Base-by-base conservation (phyloP, 2,329 filamentous ascomycete species). In the Talaromyces pinophilus region DNA sequence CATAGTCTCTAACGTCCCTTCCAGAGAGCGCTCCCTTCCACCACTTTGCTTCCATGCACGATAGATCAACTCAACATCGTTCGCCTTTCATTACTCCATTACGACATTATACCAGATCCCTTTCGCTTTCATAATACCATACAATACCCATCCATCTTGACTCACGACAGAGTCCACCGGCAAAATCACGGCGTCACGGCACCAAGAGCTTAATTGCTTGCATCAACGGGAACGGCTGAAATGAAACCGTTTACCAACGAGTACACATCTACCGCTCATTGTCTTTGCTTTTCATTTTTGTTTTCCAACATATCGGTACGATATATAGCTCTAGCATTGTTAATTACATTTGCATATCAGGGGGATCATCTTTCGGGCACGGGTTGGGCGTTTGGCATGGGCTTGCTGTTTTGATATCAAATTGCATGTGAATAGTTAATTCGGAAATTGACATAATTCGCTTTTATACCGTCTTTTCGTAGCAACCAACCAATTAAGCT, bases 21-120 rank as follows among this genome's bases (percentile, higher is more conserved):
- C 7, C 59, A 46, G 59, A 28, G 50, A 35, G 62, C 80, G 78
- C 62, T 75, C 73, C 15, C 72, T 77, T 54, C 79, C 78, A 48
- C 79, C 79, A 42, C 77, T 81, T 30, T 80, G 79, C 71, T 80
- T 79, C 70, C 78, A 79, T 70, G 75, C 78, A 52, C 77, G 78
- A 63, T 80, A 61, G 22, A 69, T 50, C 64, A 59, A 52, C 59
- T 50, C 60, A 59, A 13, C 40, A 30, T 54, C 15, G 15, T 33
- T 28, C 25, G 19, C 46, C 22, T 60, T 59, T 7, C 7, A 15
- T 33, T 38, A 38, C 19, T 30, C 44, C 15, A 8, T 28, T 22
- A 44, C 62, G 38, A 50, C 2, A 25, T 57, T 28, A 64, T 64
- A 59, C 62, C 62, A 52, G 50, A 44, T 38, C 33, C 2, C 57